Evolutionary conservation across 108 stramenopile genomes (phyloP).

Genomic region (Aurantiochytrium sp.): DNA sequence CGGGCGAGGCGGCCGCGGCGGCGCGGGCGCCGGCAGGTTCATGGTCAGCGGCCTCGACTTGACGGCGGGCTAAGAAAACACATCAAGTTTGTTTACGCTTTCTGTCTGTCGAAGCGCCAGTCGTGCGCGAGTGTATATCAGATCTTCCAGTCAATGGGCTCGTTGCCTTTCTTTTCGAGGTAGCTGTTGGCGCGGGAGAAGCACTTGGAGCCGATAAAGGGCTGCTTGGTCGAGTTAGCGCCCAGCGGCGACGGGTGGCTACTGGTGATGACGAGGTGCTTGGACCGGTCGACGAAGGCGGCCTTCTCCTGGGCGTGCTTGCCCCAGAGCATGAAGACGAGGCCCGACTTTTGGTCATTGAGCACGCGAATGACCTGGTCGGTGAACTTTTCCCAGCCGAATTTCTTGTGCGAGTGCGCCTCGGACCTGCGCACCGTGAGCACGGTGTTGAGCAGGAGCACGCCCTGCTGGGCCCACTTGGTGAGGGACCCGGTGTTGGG

Average conservation of each 20-base stretch:
- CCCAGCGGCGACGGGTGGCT: constrained; percentile 32
- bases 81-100: too few species aligned
- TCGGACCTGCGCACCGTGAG: constrained; percentile 79
- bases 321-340: constrained; percentile 96
- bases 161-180: constrained; percentile 63
- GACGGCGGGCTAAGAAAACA: neutral
- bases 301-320: constrained; percentile 78
- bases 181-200: constrained; percentile 81
- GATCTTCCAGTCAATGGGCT: constrained; percentile 77
- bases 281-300: neutral
- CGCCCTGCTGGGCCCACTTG: constrained; percentile 85
- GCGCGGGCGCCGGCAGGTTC: neutral
- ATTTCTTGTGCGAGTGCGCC: constrained; percentile 80
- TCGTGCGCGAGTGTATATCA: neutral
- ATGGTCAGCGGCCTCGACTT: neutral
- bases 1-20: neutral
- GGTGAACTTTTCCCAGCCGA: constrained; percentile 96
- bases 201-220: constrained; percentile 84
- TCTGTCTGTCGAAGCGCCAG: neutral
- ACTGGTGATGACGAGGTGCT: constrained; percentile 52
- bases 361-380: constrained; percentile 75
- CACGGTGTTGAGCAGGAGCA: constrained; percentile 88
- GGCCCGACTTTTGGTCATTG: constrained; percentile 53
- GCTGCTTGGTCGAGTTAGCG: constrained; percentile 77
- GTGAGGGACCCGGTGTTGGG: constrained; percentile 70